phyloP scores from a whole-genome alignment of 2,329 filamentous ascomycete genomes.

The Stemphylium beticola region DNA sequence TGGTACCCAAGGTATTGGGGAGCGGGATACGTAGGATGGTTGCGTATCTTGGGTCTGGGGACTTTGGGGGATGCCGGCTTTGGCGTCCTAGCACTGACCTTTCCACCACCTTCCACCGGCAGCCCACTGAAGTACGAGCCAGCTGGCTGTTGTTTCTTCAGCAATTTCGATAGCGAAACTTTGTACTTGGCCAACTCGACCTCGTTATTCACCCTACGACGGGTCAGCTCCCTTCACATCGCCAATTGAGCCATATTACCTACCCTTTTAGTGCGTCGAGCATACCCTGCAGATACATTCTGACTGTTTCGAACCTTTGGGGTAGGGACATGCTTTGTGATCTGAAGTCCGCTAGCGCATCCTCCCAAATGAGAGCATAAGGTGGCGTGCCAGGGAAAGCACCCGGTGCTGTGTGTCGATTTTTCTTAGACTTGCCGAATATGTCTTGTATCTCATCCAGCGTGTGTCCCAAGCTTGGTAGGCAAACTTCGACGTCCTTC shows the following conservation, averaged over 20 bases:
- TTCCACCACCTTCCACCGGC: conserved; percentile 27
- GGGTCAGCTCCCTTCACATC: conserved; percentile 17
- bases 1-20: conserved; percentile 18
- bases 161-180: conserved; percentile 34
- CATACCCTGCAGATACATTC: conserved; percentile 56
- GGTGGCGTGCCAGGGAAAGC: conserved; percentile 48
- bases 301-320: conserved; percentile 58
- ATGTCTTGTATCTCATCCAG: conserved; percentile 56
- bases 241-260: conserved; percentile 18
- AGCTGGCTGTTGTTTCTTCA: conserved; percentile 46
- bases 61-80: conserved; percentile 33
- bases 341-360: conserved; percentile 55
- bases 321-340: conserved; percentile 55
- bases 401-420: conserved; percentile 33
- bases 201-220: conserved; percentile 34
- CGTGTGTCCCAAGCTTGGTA: conserved; percentile 58
- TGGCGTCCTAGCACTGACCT: conserved; percentile 35
- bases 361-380: conserved; percentile 59
- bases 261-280: conserved; percentile 55
- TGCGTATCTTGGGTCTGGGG: conserved; percentile 37
- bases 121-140: conserved; percentile 43
- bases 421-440: conserved; percentile 47
- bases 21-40: conserved; percentile 35
- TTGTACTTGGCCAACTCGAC: conserved; percentile 40
- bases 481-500: conserved; percentile 57